A percentile compares a stretch with the other conserved stretches of the same genome.
Conservation (phyloP, 2,329 filamentous ascomycete species). For the Stachybotrys chartarum region DNA sequence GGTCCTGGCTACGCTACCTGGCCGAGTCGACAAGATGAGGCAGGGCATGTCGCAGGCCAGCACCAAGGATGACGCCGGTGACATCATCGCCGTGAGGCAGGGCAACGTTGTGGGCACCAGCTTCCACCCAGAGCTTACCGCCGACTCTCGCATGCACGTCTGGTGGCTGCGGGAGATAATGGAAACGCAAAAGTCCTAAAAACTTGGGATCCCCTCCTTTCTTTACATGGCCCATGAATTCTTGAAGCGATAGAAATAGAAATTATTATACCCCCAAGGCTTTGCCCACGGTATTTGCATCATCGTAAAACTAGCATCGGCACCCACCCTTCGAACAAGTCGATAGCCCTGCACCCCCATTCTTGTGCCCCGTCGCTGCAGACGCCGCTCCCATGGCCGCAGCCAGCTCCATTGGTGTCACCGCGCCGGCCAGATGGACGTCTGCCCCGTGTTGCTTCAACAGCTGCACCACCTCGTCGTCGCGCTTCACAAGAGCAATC, state of each 20-base stretch:
- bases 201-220: background rate
- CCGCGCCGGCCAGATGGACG: constrained; percentile 8
- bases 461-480: constrained; percentile 18
- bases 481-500: constrained; percentile 19
- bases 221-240: background rate
- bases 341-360: no score
- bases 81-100: constrained; percentile 85
- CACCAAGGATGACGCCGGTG: constrained; percentile 43
- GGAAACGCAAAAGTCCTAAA: constrained; percentile 8
- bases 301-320: no score
- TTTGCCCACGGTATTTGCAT: no score
- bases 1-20: constrained; percentile 44
- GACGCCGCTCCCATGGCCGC: constrained; percentile 7
- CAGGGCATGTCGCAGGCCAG: constrained; percentile 28
- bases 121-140: constrained; percentile 91
- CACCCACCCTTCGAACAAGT: no score
- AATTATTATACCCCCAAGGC: no score
- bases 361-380: no score
- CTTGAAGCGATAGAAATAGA: background rate
- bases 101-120: constrained; percentile 91
- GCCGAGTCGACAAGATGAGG: constrained; percentile 29
- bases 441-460: constrained; percentile 20
- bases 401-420: constrained; percentile 15
- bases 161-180: constrained; percentile 79
- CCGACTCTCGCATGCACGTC: constrained; percentile 78